Percentiles rank a stretch among this genome's conserved stretches.
phyloP scores from a whole-genome alignment of 768 basidiomycete genomes.

The Cystobasidium tubakii region DNA sequence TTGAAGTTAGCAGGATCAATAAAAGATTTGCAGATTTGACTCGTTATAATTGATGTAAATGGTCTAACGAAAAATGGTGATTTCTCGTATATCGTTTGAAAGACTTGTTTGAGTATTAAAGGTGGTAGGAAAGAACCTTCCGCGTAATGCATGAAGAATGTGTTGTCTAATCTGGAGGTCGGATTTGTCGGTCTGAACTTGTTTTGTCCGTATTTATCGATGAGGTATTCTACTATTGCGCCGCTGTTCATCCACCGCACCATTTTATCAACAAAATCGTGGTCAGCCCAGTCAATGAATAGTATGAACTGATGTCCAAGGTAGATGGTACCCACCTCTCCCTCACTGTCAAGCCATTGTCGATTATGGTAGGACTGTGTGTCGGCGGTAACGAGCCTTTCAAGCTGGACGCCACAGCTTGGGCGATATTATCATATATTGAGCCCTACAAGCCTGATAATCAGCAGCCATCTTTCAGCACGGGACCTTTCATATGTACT shows the following conservation, averaged over 20 bases:
- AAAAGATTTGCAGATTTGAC: constrained; percentile 20
- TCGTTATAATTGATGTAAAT: constrained; percentile 17
- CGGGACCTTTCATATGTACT: no score
- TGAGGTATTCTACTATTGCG: constrained; percentile 29
- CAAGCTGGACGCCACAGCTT: constrained; percentile 18
- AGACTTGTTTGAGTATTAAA: constrained; percentile 25
- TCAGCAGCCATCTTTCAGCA: neutral
- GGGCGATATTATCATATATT: constrained; percentile 17
- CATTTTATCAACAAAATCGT: no score
- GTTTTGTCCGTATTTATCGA: constrained; percentile 11
- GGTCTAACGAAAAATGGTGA: constrained; percentile 34
- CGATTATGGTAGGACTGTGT: constrained; percentile 14
- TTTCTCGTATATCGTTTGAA: constrained; percentile 20
- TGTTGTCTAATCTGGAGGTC: constrained; percentile 7
- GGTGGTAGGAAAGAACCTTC: constrained; percentile 36
- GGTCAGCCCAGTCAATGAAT: no score
- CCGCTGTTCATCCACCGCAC: constrained; percentile 21
- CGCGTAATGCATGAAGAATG: constrained; percentile 29
- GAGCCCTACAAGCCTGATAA: neutral
- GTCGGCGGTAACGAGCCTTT: constrained; percentile 24
- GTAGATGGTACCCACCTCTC: constrained; percentile 30
- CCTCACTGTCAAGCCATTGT: constrained; percentile 5
- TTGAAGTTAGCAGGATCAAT: constrained; percentile 27
- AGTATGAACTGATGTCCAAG: no score
- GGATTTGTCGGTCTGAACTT: neutral